Evolutionary conservation across 768 basidiomycete genomes (phyloP).

Genomic region (Daedaleopsis nitida): DNA sequence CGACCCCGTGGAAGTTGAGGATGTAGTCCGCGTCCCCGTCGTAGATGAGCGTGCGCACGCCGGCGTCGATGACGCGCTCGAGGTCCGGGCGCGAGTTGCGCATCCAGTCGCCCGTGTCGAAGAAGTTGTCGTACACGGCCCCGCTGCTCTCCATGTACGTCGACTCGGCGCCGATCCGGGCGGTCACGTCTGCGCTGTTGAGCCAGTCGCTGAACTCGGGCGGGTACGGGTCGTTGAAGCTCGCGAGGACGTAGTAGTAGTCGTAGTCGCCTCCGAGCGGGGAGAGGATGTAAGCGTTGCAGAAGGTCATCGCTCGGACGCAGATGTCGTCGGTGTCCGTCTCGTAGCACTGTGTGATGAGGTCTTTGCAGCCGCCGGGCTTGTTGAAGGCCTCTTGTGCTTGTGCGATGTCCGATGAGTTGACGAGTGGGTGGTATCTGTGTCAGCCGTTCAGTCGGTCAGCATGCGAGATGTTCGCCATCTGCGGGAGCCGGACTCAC

Average conservation of each 20-base stretch:
- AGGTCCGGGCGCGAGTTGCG: constrained; percentile 45
- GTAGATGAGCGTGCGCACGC: constrained; percentile 54
- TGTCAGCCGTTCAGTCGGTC: no score
- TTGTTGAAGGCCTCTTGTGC: constrained; percentile 47
- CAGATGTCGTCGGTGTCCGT: constrained; percentile 50
- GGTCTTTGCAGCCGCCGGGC: constrained; percentile 50
- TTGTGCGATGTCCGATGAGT: constrained; percentile 37
- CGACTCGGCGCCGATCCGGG: constrained; percentile 46
- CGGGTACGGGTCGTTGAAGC: constrained; percentile 53
- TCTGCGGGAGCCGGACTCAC: constrained; percentile 19
- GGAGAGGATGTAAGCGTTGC: constrained; percentile 56
- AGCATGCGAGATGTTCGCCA: background rate
- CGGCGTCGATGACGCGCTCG: constrained; percentile 60
- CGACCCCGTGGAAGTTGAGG: constrained; percentile 55
- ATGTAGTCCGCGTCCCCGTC: constrained; percentile 64
- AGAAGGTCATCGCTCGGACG: constrained; percentile 56
- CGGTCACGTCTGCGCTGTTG: constrained; percentile 28
- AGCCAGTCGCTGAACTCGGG: constrained; percentile 35
- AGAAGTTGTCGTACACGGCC: constrained; percentile 49
- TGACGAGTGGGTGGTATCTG: constrained; percentile 55
- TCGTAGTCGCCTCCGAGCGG: constrained; percentile 58
- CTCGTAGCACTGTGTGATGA: constrained; percentile 52
- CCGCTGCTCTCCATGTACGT: constrained; percentile 44
- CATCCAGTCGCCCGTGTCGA: constrained; percentile 62
- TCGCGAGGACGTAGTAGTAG: constrained; percentile 51